Base-by-base conservation (phyloP, 345 rosid genomes). In the Aquilaria malaccensis region DNA sequence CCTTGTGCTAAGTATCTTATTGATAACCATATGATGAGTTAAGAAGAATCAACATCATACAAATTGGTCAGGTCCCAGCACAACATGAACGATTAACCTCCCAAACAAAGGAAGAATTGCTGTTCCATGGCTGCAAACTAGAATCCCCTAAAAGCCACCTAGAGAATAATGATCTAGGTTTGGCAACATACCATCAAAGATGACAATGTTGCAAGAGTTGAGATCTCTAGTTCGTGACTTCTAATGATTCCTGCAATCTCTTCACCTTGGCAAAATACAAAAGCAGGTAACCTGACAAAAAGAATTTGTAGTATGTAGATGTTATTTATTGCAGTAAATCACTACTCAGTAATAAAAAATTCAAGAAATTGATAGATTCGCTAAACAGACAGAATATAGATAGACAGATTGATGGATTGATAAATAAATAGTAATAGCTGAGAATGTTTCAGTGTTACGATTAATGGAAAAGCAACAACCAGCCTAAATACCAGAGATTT, bases 141-240 rank as follows among this genome's bases (percentile, higher is more conserved):
- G 43, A 37, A 37, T 37, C 43, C 43, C 43, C 3, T 37, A 0
- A 37, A 3, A 3, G 15, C 43, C 3, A 37, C 43, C 43, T 37
- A 7, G 7, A 37, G 43, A 3, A 3, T 37, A 37, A 37, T 37
- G 3, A 37, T 3, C 43, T 3, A 7, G 43, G 43, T 37, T 7
- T 37, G 43, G 13, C 14, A 29, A 5, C 30, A 31, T 76, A 90
- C 97, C 96, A 82, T 64, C 12, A 90, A 66, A 66, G 95, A 86
- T 30, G 88, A 86, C 65, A 88, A 65, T 11, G 78, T 67, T n/a
- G 97, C 92, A 61, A 94, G 97, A 48, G 96, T 88, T 63, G 69
- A 58, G 59, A 90, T 90, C 83, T 90, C 97, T 68, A 94, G 70
- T 71, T 86, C 77, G 60, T 67, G 87, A 63, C 86, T 72, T 61